Evolutionary conservation across 768 basidiomycete species (phyloP).

Genomic region (Hemileccinum impolitum): DNA sequence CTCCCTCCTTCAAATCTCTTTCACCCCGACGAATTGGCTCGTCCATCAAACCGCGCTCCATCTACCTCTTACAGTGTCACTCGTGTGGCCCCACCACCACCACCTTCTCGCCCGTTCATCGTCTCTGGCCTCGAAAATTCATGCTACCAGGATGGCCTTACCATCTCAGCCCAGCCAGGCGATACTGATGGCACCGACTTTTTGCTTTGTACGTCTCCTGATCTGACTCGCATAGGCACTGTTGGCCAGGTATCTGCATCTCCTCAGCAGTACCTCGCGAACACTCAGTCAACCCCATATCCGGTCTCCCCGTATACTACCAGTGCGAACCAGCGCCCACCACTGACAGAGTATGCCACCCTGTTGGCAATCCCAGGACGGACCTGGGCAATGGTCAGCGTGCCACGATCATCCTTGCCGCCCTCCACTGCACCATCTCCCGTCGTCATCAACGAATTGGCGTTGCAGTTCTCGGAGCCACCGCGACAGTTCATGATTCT

Average conservation of each 20-base stretch:
- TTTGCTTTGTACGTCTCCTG: constrained; percentile 70
- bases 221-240: constrained; percentile 67
- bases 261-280: constrained; percentile 30
- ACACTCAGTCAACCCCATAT: constrained; percentile 40
- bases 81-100: constrained; percentile 41
- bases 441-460: constrained; percentile 72
- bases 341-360: constrained; percentile 74
- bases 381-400: constrained; percentile 78
- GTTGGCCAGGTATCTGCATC: constrained; percentile 61
- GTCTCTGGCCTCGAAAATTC: constrained; percentile 57
- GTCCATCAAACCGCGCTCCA: constrained; percentile 44
- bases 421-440: constrained; percentile 46
- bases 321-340: constrained; percentile 47
- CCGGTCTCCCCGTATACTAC: constrained; percentile 39
- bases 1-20: constrained; percentile 72
- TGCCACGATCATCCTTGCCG: constrained; percentile 35
- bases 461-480: constrained; percentile 72
- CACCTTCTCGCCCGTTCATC: constrained; percentile 54
- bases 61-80: constrained; percentile 44
- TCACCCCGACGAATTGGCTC: constrained; percentile 69
- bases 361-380: constrained; percentile 76
- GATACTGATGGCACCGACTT: constrained; percentile 74
- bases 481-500: constrained; percentile 83
- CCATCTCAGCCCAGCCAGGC: constrained; percentile 68
- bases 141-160: constrained; percentile 65